phyloP scores from a whole-genome alignment of 2,329 filamentous ascomycete species.

The Keithomyces neogunnii region DNA sequence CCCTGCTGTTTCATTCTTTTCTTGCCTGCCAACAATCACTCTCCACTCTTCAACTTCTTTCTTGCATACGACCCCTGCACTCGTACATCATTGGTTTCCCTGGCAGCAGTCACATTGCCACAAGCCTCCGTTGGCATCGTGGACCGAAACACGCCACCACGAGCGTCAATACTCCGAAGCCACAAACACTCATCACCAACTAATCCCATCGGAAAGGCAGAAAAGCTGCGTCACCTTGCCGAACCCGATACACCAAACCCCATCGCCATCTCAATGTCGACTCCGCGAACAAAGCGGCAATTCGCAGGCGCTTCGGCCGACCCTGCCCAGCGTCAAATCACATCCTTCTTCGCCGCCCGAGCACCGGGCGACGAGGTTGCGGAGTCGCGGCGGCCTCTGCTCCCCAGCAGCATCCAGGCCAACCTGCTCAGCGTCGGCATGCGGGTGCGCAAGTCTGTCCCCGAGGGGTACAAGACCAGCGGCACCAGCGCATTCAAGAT shows the following conservation, averaged over 20 bases:
- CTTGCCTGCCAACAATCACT: neutral
- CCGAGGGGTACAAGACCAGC: conserved; percentile 84
- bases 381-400: conserved; percentile 30
- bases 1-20: neutral
- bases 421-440: conserved; percentile 89
- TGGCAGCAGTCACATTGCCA: too few relatives aligned
- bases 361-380: conserved; percentile 27
- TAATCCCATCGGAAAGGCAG: too few relatives aligned
- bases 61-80: neutral
- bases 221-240: too few relatives aligned
- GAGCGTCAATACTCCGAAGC: too few relatives aligned
- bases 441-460: conserved; percentile 86
- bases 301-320: conserved; percentile 53
- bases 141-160: neutral
- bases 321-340: conserved; percentile 53
- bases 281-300: conserved; percentile 49
- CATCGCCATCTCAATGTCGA: conserved; percentile 35
- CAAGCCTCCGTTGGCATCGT: neutral
- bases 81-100: too few relatives aligned
- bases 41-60: conserved; percentile 6
- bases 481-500: conserved; percentile 41
- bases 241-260: too few relatives aligned
- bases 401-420: conserved; percentile 63
- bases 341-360: conserved; percentile 47
- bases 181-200: too few relatives aligned